phyloP scores from a whole-genome alignment of 2,329 filamentous ascomycete species.

The Fusarium coffeatum region DNA sequence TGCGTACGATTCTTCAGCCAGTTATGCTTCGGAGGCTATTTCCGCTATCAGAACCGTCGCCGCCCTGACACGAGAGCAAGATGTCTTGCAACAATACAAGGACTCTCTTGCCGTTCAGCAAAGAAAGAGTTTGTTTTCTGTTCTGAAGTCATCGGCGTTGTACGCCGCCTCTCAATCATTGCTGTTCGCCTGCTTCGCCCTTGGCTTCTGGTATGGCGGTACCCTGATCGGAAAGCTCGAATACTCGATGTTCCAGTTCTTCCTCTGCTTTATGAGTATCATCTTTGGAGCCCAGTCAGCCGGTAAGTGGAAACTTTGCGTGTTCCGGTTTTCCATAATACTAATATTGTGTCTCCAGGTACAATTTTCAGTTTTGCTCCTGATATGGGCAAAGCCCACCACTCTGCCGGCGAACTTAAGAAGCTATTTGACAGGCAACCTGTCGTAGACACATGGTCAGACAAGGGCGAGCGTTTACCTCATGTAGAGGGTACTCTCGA shows the following conservation, averaged over 20 bases:
- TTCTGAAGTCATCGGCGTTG: constrained; percentile 79
- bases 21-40: constrained; percentile 92
- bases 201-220: constrained; percentile 94
- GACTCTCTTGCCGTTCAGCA: constrained; percentile 74
- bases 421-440: constrained; percentile 85
- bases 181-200: constrained; percentile 83
- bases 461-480: constrained; percentile 71
- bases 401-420: constrained; percentile 84
- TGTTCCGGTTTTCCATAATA: background rate
- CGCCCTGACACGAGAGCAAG: constrained; percentile 85
- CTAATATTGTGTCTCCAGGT: constrained; percentile 81
- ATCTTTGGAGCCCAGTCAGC: constrained; percentile 94
- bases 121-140: constrained; percentile 74
- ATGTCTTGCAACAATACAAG: constrained; percentile 81
- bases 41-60: constrained; percentile 94
- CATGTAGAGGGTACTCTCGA: constrained; percentile 82
- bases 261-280: constrained; percentile 87
- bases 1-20: constrained; percentile 83
- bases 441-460: constrained; percentile 82
- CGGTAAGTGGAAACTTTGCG: background rate
- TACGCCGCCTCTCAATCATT: constrained; percentile 89
- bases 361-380: constrained; percentile 90
- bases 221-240: constrained; percentile 76
- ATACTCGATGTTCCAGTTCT: constrained; percentile 87
- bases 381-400: constrained; percentile 92